Base-by-base conservation (phyloP, 1,139 yeast species). In the Suhomyces choctaworum region DNA sequence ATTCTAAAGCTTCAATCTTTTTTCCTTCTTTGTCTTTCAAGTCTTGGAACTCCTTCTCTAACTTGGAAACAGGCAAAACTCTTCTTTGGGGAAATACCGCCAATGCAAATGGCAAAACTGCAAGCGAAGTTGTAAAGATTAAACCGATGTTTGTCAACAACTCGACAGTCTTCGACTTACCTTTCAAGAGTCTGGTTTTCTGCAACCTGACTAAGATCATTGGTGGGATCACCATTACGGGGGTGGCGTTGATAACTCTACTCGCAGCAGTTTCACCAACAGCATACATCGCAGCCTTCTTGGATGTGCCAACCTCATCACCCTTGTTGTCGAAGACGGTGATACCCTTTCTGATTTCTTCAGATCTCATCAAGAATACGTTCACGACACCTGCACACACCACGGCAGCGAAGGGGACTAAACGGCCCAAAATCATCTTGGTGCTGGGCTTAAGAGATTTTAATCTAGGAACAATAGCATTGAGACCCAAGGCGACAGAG, bases 341-440 rank as follows among this genome's bases (percentile, higher is more conserved):
- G 34, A 78, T 78, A 45, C 98, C 98, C 57, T 84, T 84, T 50
- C 79, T 80, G 56, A 92, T 81, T 64, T 92, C 98, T 62, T 89
- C 95, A 42, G 94, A 80, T 64, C 98, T 80, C 98, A 92, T 92
- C 46, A 94, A 73, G 54, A 87, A 87, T 19, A 92, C 97, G 51
- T 92, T 92, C 27, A 89, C 95, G 24, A 90, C 71, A 56, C 97
- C 97, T 1, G 98, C 98, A 31, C 94, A 81, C 0, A 90, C 97
- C 25, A 92, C 98, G 4, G 98, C 98, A 1, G 97, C 97, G 64
- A 92, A 92, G 5, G 98, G 98, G 5, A 92, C 96, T 41, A 92
- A 71, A 49, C 98, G 79, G 25, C 90, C 82, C 43, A 92, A 66
- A 29, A 90, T 71, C 52, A 82, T 63, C 54, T 72, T 79, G 9